phyloP scores from a whole-genome alignment of 1,284 basidiomycete genomes.

The Melampsora americana region DNA sequence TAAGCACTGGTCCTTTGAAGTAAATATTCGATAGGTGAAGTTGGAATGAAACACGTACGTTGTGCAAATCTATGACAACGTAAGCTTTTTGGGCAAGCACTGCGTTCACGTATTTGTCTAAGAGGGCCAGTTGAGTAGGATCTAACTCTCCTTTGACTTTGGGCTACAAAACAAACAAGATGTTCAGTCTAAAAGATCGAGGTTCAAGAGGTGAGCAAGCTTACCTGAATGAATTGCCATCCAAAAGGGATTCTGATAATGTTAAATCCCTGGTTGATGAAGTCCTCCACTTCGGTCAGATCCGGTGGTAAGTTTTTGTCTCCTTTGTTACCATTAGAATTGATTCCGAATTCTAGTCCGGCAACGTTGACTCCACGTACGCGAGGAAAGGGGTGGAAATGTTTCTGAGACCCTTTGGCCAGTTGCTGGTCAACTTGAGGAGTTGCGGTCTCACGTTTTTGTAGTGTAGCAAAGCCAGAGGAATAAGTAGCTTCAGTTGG shows the following conservation, averaged over 20 bases:
- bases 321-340: not conserved
- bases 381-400: too few relatives aligned
- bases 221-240: conserved; percentile 22
- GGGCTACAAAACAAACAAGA: not conserved
- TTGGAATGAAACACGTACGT: not conserved
- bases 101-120: not conserved
- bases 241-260: conserved; percentile 12
- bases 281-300: conserved; percentile 12
- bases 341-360: conserved; percentile 28
- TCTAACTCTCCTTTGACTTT: conserved; percentile 4
- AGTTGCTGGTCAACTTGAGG: too few relatives aligned
- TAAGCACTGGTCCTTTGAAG: not conserved
- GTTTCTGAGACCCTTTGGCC: too few relatives aligned
- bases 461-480: too few relatives aligned
- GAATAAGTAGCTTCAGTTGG: too few relatives aligned
- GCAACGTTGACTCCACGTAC: conserved; percentile 24
- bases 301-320: not conserved
- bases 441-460: too few relatives aligned
- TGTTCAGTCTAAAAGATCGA: not conserved
- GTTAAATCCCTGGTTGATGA: conserved; percentile 14
- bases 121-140: not conserved
- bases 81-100: not conserved
- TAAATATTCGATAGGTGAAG: not conserved
- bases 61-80: conserved; percentile 25
- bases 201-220: not conserved